Base-by-base conservation (phyloP, 441 rosid species). In the Euphorbia schlechtendalii region DNA sequence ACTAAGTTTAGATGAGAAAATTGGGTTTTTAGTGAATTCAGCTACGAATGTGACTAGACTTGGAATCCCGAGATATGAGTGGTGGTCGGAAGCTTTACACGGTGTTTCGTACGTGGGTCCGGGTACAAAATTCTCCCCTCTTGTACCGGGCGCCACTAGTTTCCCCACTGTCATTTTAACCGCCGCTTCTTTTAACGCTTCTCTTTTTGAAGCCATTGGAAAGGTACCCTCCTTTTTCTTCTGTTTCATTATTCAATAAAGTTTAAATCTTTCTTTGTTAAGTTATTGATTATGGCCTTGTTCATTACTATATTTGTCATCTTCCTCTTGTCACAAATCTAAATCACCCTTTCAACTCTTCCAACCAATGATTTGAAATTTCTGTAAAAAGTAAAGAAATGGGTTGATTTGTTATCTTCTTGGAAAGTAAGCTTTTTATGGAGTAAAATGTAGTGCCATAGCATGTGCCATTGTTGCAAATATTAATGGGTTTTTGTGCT, bases 21-120 rank as follows among this genome's bases (percentile, higher is more conserved):
- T 90, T 0, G 56, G 72, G 6, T 85, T 83, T 72, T 55, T 88
- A 71, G 86, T 81, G 67, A 64, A 69, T 55, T 22, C 8, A 25
- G 85, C 97, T 0, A 82, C 76, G 11, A 83, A 80, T 46, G 94
- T 92, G 65, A 69, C 67, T 20, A 65, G 86, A 14, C 90, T 92
- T 6, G 97, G 98, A 18, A 86, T 90, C 34, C 98, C 97, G 0
- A 74, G 64, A 52, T 92, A 90, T 51, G 81, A 84, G 66, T 92
- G 98, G 98, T 92, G 97, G 98, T 87, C 96, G 0, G 98, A 92
- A 80, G 98, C 96, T 41, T 76, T 92, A 66, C 98, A 92, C 55
- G 98, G 98, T 22, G 96, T 90, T 34, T 90, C 97, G 18, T 57
- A 88, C 67, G 78, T 81, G 20, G 98, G 98, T 9, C 89, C 83